Base-by-base conservation (phyloP, 2,329 filamentous ascomycete genomes). In the Pyrenophora graminea region DNA sequence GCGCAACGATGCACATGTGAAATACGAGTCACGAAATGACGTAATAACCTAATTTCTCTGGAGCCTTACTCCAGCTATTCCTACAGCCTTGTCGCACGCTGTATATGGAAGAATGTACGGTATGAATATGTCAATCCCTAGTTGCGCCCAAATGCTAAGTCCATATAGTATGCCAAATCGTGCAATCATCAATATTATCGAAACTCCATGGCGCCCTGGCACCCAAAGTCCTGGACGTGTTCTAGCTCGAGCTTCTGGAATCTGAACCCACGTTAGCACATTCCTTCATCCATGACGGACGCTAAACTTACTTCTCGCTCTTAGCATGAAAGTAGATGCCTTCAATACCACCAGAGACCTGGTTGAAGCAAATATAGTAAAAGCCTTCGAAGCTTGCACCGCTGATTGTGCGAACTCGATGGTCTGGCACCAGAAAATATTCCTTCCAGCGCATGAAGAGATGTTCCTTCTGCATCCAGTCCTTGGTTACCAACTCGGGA, bases 371-470 rank as follows among this genome's bases (percentile, higher is more conserved):
- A 61, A 99, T 97, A 69, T 99, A 99, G 73, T 97, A 99, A 72
- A 99, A 99, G 0, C 94, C 94, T 70, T 99, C 94, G 54, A 97
- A 99, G 68, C 93, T 97, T 6, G 94, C 94, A 15, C 94, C 94
- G 30, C 86, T 89, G 55, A 99, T 96, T 9, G 90, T 95, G 55
- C 88, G 84, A 17, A 97, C 91, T 13, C 90, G 85, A 72, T 99
- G 94, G 67, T 99, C 92, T 1, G 94, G 94, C 0, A 99, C 94
- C 0, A 99, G 79, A 67, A 99, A 99, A 66, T 96, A 91, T 70
- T 99, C 94, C 75, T 99, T 99, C 94, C 94, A 99, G 54, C 94
- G 86, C 94, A 99, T 99, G 69, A 97, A 99, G 27, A 99, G 87
- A 71, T 95, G 87, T 63, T 97, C 92, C 58, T 86, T 82, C 69